phyloP scores from a whole-genome alignment of 805 yeast species.

The Nakazawaea holstii region DNA sequence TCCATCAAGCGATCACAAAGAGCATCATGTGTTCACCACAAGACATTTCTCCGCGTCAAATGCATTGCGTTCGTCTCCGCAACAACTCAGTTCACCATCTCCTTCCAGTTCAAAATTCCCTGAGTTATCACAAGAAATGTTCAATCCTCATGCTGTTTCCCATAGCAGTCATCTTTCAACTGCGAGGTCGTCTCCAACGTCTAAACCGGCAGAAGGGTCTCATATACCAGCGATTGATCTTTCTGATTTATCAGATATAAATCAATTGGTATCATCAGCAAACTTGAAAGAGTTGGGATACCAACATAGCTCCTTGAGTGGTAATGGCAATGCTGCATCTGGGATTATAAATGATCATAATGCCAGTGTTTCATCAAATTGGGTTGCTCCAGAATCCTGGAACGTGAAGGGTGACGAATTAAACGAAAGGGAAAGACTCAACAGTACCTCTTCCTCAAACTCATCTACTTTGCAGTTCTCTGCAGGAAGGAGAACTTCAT shows the following conservation, averaged over 20 bases:
- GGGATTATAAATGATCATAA: conserved; percentile 1
- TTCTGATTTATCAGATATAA: conserved; percentile 7
- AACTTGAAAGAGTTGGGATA: conserved; percentile 4
- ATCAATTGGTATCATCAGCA: conserved; percentile 8
- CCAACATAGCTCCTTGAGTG: not conserved
- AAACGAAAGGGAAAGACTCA: conserved; percentile 2
- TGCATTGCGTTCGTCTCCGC: not conserved
- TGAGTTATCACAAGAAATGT: conserved; percentile 6
- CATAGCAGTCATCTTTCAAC: not conserved
- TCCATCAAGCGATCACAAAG: conserved; percentile 2
- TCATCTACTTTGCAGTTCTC: conserved; percentile 1
- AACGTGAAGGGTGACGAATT: conserved; percentile 9
- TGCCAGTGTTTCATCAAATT: conserved; percentile 8
- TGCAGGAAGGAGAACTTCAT: not conserved
- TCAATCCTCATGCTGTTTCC: not conserved
- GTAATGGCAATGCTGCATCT: not conserved
- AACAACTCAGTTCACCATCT: not conserved
- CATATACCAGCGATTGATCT: conserved; percentile 5
- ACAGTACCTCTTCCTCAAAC: conserved; percentile 6
- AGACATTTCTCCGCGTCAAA: conserved; percentile 8
- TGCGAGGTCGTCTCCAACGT: conserved; percentile 8
- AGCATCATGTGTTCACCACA: conserved; percentile 4
- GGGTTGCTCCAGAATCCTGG: conserved; percentile 14
- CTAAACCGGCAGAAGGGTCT: conserved; percentile 1
- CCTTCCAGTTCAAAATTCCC: conserved; percentile 1